phyloP scores from a whole-genome alignment of 371 early-diverging fungal genomes.

The Globomyces sp. region DNA sequence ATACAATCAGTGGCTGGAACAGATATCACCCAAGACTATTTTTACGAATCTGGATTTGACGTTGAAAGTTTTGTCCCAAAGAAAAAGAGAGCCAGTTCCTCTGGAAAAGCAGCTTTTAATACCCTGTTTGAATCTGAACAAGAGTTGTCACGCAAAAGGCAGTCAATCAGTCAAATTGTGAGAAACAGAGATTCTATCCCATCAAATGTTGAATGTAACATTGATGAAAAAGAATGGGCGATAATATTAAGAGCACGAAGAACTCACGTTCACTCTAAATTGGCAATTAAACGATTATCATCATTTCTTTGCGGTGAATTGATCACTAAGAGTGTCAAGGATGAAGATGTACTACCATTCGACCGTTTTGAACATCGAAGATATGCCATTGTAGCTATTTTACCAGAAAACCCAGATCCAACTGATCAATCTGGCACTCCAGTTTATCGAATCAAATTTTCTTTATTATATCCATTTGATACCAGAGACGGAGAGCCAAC shows the following conservation, averaged over 20 bases:
- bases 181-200: not conserved
- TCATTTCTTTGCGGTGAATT: slow-evolving; percentile 26
- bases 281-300: slow-evolving; percentile 20
- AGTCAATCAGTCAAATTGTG: not conserved
- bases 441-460: slow-evolving; percentile 27
- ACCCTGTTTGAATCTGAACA: too few species aligned
- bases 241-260: slow-evolving; percentile 11
- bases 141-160: too few species aligned
- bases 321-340: slow-evolving; percentile 7
- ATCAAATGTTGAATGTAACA: not conserved
- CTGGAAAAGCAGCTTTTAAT: not conserved
- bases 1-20: slow-evolving; percentile 37
- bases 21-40: slow-evolving; percentile 37
- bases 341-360: not conserved
- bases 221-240: slow-evolving; percentile 21
- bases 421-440: slow-evolving; percentile 7
- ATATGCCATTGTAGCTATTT: slow-evolving; percentile 32
- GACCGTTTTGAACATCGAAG: slow-evolving; percentile 37
- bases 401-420: not conserved
- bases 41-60: slow-evolving; percentile 30
- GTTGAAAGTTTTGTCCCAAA: slow-evolving; percentile 9
- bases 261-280: slow-evolving; percentile 23
- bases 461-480: slow-evolving; percentile 40
- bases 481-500: slow-evolving; percentile 29
- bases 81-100: not conserved